phyloP scores from a whole-genome alignment of 2,329 filamentous ascomycete genomes.

The Pseudogymnoascus sp. region DNA sequence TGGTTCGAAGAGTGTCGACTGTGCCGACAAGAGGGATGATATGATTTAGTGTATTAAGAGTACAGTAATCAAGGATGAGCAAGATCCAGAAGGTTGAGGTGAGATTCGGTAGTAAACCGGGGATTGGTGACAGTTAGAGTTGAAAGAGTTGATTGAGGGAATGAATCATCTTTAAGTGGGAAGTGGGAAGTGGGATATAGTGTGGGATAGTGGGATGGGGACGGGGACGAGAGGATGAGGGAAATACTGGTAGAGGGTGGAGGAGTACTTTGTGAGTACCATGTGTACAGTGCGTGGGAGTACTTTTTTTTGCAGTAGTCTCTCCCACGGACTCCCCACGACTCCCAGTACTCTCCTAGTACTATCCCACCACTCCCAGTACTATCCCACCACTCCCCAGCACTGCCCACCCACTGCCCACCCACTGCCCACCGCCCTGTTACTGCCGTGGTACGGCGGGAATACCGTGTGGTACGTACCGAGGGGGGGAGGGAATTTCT shows the following conservation, averaged over 20 bases:
- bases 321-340: too few relatives aligned
- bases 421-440: too few relatives aligned
- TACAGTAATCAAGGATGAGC: neutral
- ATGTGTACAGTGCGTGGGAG: neutral
- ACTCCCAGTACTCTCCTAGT: too few relatives aligned
- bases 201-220: conserved; percentile 3
- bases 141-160: neutral
- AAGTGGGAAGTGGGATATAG: neutral
- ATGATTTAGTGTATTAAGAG: conserved; percentile 4
- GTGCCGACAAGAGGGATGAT: neutral
- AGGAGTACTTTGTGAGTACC: neutral
- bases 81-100: neutral
- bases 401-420: too few relatives aligned
- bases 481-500: neutral
- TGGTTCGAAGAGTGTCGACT: neutral
- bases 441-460: neutral
- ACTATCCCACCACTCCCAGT: too few relatives aligned
- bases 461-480: conserved; percentile 1
- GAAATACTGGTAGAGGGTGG: neutral
- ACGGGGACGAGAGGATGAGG: too few relatives aligned
- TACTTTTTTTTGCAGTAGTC: too few relatives aligned
- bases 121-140: neutral
- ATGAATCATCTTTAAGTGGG: conserved; percentile 7
- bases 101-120: neutral
- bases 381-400: too few relatives aligned